Evolutionary conservation across 352 stramenopile species (phyloP), one percentile per base, ranked within the genome.

Genomic region (Phytophthora sp.): DNA sequence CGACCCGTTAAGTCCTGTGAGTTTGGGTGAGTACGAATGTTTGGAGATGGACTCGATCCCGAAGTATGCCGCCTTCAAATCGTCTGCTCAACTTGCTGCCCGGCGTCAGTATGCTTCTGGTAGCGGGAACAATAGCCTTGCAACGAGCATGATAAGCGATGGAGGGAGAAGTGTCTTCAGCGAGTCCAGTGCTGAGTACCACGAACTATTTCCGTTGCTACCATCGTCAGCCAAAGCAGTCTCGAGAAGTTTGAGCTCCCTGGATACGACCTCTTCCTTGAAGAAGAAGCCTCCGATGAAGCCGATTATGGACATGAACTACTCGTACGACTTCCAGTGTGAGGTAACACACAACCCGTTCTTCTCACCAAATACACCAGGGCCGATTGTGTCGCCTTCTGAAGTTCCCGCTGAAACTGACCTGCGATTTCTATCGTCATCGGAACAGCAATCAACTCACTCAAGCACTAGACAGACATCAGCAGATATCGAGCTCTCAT

Each of bases 21-120:
- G 77, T 54, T 51, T 93, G 29, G 68, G 68, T 8, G 84, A 89
- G 27, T 93, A 90, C 41, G 84, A 93, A 54, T 93, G 84, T 36
- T 63, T 93, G 26, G 82, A 91, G 4, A 79, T 89, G 47, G 76
- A 88, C 24, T 84, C 84, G 8, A 93, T 93, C 49, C 84, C 84
- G 2, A 84, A 90, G 31, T 91, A 91, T 62, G 76, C 80, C 3
- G 83, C 80, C 0, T 91, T 89, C 58, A 88, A 86, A 68, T 76
- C 82, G 7, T 84, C 80, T 23, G 46, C 71, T 60, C 56, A 77
- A 41, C 55, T 69, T 1, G 69, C 63, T 26, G 46, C 70, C 2
- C 57, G 69, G 15, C 66, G 59, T 15, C 55, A 77, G 30, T 66
- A 59, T 23, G 29, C 62, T 24, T 24, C 29, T 42, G 20, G 53